A percentile compares a stretch with the other conserved stretches of the same genome.
Evolutionary conservation across 2,329 filamentous ascomycete species (phyloP).

Genomic region (Botrytis aclada): DNA sequence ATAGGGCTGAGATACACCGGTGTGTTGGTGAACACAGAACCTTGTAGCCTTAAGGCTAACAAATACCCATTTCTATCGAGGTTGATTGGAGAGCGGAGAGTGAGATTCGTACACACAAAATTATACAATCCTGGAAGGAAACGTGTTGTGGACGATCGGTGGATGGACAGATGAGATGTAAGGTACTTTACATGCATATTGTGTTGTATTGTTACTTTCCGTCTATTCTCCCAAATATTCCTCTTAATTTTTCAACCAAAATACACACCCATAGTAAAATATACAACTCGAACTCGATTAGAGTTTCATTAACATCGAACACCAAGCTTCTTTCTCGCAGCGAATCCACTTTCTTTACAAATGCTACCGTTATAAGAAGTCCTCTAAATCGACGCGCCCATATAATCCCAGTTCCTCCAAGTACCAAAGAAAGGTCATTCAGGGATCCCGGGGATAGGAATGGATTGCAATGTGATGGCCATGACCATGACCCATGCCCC

Average conservation of each 20-base stretch:
- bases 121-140: constrained; percentile 11
- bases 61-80: neutral
- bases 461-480: neutral
- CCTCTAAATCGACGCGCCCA: neutral
- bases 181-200: constrained; percentile 4
- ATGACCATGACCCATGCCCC: constrained; percentile 6
- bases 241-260: neutral
- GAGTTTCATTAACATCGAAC: neutral
- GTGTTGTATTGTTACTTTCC: neutral
- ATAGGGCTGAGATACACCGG: constrained; percentile 17
- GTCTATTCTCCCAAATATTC: neutral
- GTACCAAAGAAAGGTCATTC: neutral
- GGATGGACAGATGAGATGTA: constrained; percentile 8
- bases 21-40: constrained; percentile 5
- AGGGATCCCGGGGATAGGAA: neutral
- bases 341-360: neutral
- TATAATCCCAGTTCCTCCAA: neutral
- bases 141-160: constrained; percentile 18
- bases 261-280: neutral
- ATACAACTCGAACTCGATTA: no score
- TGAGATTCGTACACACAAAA: constrained; percentile 7
- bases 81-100: constrained; percentile 3
- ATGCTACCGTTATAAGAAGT: neutral
- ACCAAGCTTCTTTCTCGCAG: neutral
- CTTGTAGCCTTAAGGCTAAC: neutral